A percentile compares a stretch with the other conserved stretches of the same genome.
Evolutionary conservation across 176 grass and related monocot genomes (phyloP).

Genomic region (Eragrostis nindensis): DNA sequence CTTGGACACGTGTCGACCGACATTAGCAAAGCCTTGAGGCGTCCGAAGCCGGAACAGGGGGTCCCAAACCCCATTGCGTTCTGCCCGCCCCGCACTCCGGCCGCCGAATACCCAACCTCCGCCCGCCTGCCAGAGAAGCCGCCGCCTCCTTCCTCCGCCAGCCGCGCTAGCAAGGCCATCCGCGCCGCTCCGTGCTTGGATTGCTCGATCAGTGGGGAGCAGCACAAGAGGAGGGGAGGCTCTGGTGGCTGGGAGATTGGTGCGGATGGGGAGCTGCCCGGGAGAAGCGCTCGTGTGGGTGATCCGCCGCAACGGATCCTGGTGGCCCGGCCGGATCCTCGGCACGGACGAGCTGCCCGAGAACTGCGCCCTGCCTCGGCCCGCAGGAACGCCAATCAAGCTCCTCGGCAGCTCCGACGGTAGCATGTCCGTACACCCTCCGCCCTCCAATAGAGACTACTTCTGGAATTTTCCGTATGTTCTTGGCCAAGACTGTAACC

Average conservation of each 20-base stretch:
- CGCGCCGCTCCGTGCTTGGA: too few relatives aligned
- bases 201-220: too few relatives aligned
- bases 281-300: slow-evolving; percentile 86
- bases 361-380: slow-evolving; percentile 34
- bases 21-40: too few relatives aligned
- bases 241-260: slow-evolving; percentile 21
- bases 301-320: slow-evolving; percentile 89
- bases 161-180: too few relatives aligned
- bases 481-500: not conserved
- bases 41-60: too few relatives aligned
- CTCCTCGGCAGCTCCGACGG: slow-evolving; percentile 90
- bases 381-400: slow-evolving; percentile 86
- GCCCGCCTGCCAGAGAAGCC: too few relatives aligned
- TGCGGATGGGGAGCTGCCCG: slow-evolving; percentile 42
- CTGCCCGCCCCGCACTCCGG: too few relatives aligned
- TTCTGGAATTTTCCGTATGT: not conserved
- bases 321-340: slow-evolving; percentile 93
- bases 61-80: too few relatives aligned
- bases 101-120: too few relatives aligned
- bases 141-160: too few relatives aligned
- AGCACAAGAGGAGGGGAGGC: not conserved
- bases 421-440: slow-evolving; percentile 70
- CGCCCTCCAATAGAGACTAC: not conserved
- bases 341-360: slow-evolving; percentile 58
- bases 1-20: too few relatives aligned